These are phyloP conservation scores for Naganishia vishniacii DNA, from an alignment of 768 basidiomycete genomes.

Conservation along the genomic window DNA sequence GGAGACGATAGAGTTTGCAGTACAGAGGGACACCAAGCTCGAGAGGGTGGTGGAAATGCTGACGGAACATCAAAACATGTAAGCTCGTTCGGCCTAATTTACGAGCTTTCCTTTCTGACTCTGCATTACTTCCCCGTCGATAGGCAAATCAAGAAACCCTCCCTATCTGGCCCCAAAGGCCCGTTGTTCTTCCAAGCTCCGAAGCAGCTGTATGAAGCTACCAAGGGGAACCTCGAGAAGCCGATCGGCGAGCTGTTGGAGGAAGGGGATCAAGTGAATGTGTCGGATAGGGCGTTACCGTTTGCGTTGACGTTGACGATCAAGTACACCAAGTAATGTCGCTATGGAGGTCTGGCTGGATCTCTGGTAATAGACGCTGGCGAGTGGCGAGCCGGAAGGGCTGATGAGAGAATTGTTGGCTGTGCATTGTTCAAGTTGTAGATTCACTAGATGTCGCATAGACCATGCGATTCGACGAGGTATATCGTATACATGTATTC, in stretches of 20 bases:
- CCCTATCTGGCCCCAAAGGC: slow-evolving; percentile 62
- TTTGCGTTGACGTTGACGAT: slow-evolving; percentile 61
- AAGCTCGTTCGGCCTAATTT: slow-evolving; percentile 43
- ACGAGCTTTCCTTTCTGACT: not conserved
- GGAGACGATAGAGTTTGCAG: slow-evolving; percentile 67
- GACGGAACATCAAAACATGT: slow-evolving; percentile 85
- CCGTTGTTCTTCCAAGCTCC: slow-evolving; percentile 92
- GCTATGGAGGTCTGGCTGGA: not conserved
- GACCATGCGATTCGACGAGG: no score
- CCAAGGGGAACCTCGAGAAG: slow-evolving; percentile 84
- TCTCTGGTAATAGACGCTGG: not conserved
- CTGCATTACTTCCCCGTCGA: not conserved
- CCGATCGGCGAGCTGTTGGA: slow-evolving; percentile 73
- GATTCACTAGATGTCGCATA: no score
- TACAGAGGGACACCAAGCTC: slow-evolving; percentile 69
- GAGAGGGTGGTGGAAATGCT: slow-evolving; percentile 83
- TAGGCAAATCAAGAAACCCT: slow-evolving; percentile 96
- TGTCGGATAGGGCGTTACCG: slow-evolving; percentile 82
- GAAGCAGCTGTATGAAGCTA: slow-evolving; percentile 79
- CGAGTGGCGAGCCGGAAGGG: not conserved
- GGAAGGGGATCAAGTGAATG: slow-evolving; percentile 70
- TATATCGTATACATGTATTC: no score
- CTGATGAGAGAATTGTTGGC: not conserved
- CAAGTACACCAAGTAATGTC: slow-evolving; percentile 32
- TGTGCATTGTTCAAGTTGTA: no score